Evolutionary conservation across 805 yeast species (phyloP).

Genomic region (Myxozyma neotropica): DNA sequence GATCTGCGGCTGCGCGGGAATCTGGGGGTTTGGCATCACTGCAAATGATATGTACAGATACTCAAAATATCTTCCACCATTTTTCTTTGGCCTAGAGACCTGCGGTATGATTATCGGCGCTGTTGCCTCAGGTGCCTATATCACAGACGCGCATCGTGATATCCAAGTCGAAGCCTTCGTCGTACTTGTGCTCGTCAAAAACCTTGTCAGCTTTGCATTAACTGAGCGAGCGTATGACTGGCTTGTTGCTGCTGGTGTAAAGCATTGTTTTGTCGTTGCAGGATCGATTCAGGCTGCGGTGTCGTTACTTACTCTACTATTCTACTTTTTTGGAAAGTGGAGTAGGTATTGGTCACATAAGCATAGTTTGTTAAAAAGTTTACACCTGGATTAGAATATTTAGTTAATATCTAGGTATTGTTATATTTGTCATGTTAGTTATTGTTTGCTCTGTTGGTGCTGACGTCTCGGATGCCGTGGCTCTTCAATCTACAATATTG

Average conservation of each 20-base stretch:
- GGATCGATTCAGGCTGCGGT: constrained; percentile 34
- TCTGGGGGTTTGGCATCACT: constrained; percentile 33
- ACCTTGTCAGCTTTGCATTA: constrained; percentile 28
- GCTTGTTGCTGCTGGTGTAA: constrained; percentile 23
- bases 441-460: not conserved
- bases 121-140: constrained; percentile 31
- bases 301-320: constrained; percentile 15
- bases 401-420: too few species aligned
- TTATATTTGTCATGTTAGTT: not conserved
- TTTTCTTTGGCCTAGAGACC: constrained; percentile 32
- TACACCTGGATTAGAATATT: constrained; percentile 7
- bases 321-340: constrained; percentile 29
- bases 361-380: constrained; percentile 10
- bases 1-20: constrained; percentile 24
- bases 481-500: too few species aligned
- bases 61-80: constrained; percentile 26
- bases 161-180: constrained; percentile 31
- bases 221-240: constrained; percentile 29
- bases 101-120: constrained; percentile 34
- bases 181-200: constrained; percentile 28
- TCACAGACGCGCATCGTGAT: constrained; percentile 34
- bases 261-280: constrained; percentile 24
- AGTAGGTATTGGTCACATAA: constrained; percentile 21
- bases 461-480: too few species aligned
- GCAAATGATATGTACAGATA: constrained; percentile 18